Evolutionary conservation across 2,329 filamentous ascomycete species (phyloP), one percentile per base, ranked within the genome.

Genomic region (Diaporthe sp.): DNA sequence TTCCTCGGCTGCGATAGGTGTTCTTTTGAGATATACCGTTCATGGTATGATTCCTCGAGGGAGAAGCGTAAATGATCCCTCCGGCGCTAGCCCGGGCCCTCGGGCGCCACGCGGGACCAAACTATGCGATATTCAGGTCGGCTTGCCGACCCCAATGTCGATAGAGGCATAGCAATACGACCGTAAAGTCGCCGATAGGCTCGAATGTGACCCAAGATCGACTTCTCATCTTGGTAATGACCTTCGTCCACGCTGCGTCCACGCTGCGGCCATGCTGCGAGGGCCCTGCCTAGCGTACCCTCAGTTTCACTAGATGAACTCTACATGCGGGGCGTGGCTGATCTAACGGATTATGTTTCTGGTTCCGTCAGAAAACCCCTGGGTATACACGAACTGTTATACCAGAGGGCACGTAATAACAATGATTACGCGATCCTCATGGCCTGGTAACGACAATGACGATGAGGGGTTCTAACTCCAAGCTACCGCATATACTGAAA

Each of bases 231-330:
- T 39, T 53, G 46, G 65, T 68, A 8, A n/a, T 51, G 46, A 55
- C 44, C 49, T 19, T 39, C 34, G 49, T 2, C 49, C 15, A 25
- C 34, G 65, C n/a, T 44, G 42, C 5, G 17, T 6, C 42, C 15
- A 25, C 34, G 65, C n/a, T 44, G 42, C 42, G 17, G 10, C 10
- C 42, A 13, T 8, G 44, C 44, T 49, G 61, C 61, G 25, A 65
- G 25, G 28, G 60, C 65, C 46, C 34, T 42, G 65, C 31, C 37
- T 55, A 42, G 65, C 34, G 22, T 28, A 34, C 31, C 65, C 19
- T 13, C 65, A 70, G 65, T 70, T 70, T 70, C 65, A 70, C 65
- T 55, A 70, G 65, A 42, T 42, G 49, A 53, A 70, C 65, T 42
- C 51, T 55, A 31, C 31, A 42, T 55, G 65, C 49, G 65, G 65